A percentile compares a stretch with the other conserved stretches of the same genome.
Conservation (phyloP, 1,284 basidiomycete genomes). For the Irpex sp. region DNA sequence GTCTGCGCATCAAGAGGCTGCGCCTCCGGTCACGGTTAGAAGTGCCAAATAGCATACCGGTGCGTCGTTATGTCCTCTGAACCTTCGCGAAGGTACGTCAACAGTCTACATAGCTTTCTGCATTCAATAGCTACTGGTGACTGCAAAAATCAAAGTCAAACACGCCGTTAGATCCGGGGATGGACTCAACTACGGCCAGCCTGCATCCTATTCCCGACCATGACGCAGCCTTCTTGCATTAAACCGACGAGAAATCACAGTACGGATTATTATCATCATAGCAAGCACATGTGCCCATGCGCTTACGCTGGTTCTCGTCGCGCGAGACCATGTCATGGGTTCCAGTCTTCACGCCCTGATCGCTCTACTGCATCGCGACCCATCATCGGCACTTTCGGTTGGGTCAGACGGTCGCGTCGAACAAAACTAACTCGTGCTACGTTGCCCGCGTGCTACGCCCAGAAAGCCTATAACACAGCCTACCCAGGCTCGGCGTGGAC, state of each 20-base stretch:
- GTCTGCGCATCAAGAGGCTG: not conserved
- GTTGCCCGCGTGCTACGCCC: not conserved
- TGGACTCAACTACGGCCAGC: not conserved
- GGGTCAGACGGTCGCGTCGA: not conserved
- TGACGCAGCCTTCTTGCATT: not conserved
- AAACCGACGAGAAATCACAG: not conserved
- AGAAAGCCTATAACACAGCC: not conserved
- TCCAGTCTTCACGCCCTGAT: not conserved
- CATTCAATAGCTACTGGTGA: not conserved
- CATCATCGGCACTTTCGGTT: not conserved
- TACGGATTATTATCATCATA: constrained; percentile 1
- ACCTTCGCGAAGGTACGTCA: not conserved
- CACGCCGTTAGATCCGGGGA: not conserved
- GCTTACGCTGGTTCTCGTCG: not conserved
- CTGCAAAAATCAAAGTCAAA: not conserved
- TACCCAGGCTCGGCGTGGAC: not conserved
- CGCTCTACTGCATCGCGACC: no score
- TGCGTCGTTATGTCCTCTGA: not conserved
- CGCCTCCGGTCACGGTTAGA: not conserved
- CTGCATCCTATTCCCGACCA: not conserved
- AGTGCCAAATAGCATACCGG: not conserved
- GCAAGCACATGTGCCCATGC: not conserved
- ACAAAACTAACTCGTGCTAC: not conserved
- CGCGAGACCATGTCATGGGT: not conserved
- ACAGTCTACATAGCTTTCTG: not conserved